Base-by-base conservation (phyloP, 2,329 filamentous ascomycete species). In the Pyrenophora graminea region DNA sequence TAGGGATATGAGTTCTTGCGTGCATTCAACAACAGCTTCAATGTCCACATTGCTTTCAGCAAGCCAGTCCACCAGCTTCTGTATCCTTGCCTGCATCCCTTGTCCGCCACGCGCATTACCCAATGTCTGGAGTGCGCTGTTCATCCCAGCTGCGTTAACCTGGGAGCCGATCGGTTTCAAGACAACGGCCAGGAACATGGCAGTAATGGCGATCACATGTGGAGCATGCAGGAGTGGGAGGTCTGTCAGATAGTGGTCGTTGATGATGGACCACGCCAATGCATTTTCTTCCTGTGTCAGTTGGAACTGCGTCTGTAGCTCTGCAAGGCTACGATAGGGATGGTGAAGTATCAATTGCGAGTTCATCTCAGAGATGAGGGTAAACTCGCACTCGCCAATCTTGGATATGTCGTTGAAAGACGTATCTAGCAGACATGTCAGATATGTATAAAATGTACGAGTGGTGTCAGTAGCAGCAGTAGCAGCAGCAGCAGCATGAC, bases 381-480 rank as follows among this genome's bases (percentile, higher is more conserved):
- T 89, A 76, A 96, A 97, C 71, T 97, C 92, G 82, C 90, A 96
- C 77, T 97, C 92, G 64, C 92, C 92, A 33, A 97, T 82, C 66
- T 91, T 90, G 48, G 89, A 86, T 7, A 89, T 88, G 72, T 96
- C 91, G 51, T 68, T 71, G 64, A 72, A 71, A 0, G 67, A 67
- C 3, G 69, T 68, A 40, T 73, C 71, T 72, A 13, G 45, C 23
- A 17, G 12, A 0, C 25, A 23, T 39, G 59, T 63, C 44, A 63
- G 56, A 39, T 9, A 18, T 13, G 21, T 4, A 6, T 42, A 6
- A 23, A 15, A 15, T 15, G 15, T 15, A 15, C 15, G 15, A 15
- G 15, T 15, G 15, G 15, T 15, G 15, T 15, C 15, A 15, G 15
- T 15, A 15, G 15, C 15, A 15, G 15, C 15, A 15, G 15, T 15